Evolutionary conservation across 1,139 yeast genomes (phyloP), one percentile per base, ranked within the genome.

Genomic region (Arxiozyma bovina): DNA sequence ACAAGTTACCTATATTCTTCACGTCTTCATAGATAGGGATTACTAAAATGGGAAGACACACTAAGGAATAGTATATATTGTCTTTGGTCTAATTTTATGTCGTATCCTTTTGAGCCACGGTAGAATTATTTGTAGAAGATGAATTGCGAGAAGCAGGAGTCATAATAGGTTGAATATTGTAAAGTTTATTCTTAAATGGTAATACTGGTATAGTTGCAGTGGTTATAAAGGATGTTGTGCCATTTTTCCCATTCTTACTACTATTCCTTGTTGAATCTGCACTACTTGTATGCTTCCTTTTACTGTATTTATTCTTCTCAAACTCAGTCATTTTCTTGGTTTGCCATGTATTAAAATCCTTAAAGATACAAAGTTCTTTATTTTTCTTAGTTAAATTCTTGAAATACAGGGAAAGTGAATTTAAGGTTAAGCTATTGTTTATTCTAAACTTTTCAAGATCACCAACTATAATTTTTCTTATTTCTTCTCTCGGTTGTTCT

Each of bases 381-480:
- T 63, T 61, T 50, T 66, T 61, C 53, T 64, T 66, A 6, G 66
- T 63, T 42, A 69, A 50, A 50, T 67, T 66, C 51, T 67, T 64
- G 52, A 69, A 66, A 46, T 67, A 65, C 49, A 68, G 55, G 3
- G 72, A 67, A 6, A 69, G 49, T 7, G 70, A 67, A 53, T 69
- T 69, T 50, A 69, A 55, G 1, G 71, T 67, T 40, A 69, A 54
- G 2, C 65, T 66, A 51, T 68, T 69, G 42, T 66, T 62, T 15
- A 64, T 66, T 50, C 73, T 61, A 48, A 69, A 69, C 49, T 65
- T 66, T 50, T 69, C 73, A 23, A 69, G 54, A 54, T 69, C 72
- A 46, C 70, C 66, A 1, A 66, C 71, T 3, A 69, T 52, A 27
- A 64, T 61, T 42, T 68, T 69, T 48, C 70, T 55, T 17, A 68